phyloP scores from a whole-genome alignment of 2,329 filamentous ascomycete genomes.

The Endoconidiophora laricicola region DNA sequence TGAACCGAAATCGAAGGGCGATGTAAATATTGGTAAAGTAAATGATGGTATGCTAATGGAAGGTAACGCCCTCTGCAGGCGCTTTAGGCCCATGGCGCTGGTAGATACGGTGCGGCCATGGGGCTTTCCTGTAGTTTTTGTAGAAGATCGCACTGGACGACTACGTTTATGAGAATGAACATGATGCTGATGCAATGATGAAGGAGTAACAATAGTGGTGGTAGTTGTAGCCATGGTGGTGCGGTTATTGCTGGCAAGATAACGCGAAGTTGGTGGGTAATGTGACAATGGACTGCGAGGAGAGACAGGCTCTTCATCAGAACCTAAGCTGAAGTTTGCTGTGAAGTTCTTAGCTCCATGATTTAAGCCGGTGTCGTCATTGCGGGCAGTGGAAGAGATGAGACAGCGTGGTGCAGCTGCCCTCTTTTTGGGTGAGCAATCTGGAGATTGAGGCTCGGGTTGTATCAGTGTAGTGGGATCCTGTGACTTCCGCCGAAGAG shows the following conservation, averaged over 20 bases:
- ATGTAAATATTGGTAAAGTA: constrained; percentile 3
- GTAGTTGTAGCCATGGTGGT: neutral
- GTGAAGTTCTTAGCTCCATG: too few relatives aligned
- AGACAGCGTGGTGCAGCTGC: neutral
- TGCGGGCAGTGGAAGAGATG: neutral
- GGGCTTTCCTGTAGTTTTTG: neutral
- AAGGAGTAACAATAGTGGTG: neutral
- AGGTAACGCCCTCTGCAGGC: constrained; percentile 3
- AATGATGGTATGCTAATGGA: constrained; percentile 7
- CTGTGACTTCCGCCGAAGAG: neutral
- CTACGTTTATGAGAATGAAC: neutral
- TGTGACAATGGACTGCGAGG: neutral
- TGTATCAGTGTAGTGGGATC: neutral
- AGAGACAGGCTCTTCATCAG: neutral
- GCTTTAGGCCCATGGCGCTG: neutral
- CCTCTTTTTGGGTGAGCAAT: too few relatives aligned
- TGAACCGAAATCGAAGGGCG: constrained; percentile 5
- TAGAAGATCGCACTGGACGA: neutral
- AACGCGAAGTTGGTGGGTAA: neutral
- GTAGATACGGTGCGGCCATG: constrained; percentile 5
- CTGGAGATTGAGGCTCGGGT: too few relatives aligned
- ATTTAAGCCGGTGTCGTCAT: neutral
- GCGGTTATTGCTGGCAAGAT: neutral
- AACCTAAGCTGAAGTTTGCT: neutral
- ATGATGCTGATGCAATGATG: neutral